Base-by-base conservation (phyloP, 495 filamentous ascomycete genomes). In the Penicillium antarcticum region DNA sequence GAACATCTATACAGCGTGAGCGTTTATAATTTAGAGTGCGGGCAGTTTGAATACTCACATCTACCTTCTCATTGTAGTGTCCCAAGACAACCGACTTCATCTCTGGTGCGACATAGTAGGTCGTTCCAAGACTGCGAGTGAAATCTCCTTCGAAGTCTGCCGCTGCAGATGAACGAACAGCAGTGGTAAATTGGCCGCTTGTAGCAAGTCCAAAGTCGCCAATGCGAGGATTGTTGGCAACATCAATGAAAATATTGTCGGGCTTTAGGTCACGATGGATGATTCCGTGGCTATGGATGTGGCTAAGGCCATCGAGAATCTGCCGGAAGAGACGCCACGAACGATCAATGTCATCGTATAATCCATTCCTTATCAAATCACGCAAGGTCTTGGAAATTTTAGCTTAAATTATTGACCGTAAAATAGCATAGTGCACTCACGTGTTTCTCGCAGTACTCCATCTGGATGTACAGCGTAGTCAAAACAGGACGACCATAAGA, bases 201-300 rank as follows among this genome's bases (percentile, higher is more conserved):
- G 91, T 97, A 33, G 94, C 94, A 32, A 98, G 77, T 5, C 94
- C 94, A 68, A 98, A 97, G 64, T 98, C 94, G 43, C 94, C 94
- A 52, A 98, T 97, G 48, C 91, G 88, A 10, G 95, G 89, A 60
- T 95, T 92, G 38, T 88, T 88, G 2, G 86, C 79, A 31, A 86
- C 80, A 60, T 97, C 95, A 57, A 97, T 94, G 70, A 98, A 98
- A 41, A 98, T 83, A 55, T 98, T 98, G 60, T 98, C 95, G 0
- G 94, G 94, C 62, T 97, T 97, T n/a, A 98, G 77, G 66, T 98
- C 94, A 1, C 94, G 86, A 62, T 98, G 94, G 17, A 98, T 92
- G 56, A 98, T 96, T 38, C 89, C 91, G 46, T 94, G 77, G 31
- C 85, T 78, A 63, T 98, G 94, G 39, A 98, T 91, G 68, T 98